phyloP scores from a whole-genome alignment of 23 red algal genomes.

The Gracilaria caudata region DNA sequence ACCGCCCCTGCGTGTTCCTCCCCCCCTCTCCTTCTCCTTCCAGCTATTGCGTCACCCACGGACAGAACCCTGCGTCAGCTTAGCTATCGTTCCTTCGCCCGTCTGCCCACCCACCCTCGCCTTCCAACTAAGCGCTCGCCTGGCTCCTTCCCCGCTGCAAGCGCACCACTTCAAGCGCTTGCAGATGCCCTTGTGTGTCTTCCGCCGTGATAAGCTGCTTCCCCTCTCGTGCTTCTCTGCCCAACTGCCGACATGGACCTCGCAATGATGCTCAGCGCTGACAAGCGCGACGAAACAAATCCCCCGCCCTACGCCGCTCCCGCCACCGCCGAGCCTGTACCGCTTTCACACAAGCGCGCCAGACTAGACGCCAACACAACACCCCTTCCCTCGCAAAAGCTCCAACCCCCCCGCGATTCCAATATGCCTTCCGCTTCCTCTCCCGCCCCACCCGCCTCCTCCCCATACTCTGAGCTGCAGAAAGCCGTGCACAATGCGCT shows the following conservation, averaged over 20 bases:
- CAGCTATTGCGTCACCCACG: not conserved
- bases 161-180: not conserved
- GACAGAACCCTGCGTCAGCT: not conserved
- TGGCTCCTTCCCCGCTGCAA: not conserved
- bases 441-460: slow-evolving; percentile 19
- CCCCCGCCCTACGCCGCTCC: slow-evolving; percentile 17
- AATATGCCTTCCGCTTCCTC: slow-evolving; percentile 17
- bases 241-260: slow-evolving; percentile 29
- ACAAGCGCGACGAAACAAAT: slow-evolving; percentile 34
- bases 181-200: not conserved
- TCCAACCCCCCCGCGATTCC: not conserved
- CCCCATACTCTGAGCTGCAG: slow-evolving; percentile 47
- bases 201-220: not conserved
- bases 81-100: not conserved
- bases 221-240: slow-evolving; percentile 4
- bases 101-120: not conserved
- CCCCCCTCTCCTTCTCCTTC: slow-evolving; percentile 1
- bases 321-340: not conserved
- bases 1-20: not conserved
- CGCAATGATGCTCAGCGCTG: slow-evolving; percentile 52
- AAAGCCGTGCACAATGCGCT: slow-evolving; percentile 46
- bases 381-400: slow-evolving; percentile 11
- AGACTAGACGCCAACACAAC: slow-evolving; percentile 5
- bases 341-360: slow-evolving; percentile 4
- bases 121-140: not conserved